Evolutionary conservation across 768 basidiomycete genomes (phyloP).

Genomic region (Tremella yokohamensis): DNA sequence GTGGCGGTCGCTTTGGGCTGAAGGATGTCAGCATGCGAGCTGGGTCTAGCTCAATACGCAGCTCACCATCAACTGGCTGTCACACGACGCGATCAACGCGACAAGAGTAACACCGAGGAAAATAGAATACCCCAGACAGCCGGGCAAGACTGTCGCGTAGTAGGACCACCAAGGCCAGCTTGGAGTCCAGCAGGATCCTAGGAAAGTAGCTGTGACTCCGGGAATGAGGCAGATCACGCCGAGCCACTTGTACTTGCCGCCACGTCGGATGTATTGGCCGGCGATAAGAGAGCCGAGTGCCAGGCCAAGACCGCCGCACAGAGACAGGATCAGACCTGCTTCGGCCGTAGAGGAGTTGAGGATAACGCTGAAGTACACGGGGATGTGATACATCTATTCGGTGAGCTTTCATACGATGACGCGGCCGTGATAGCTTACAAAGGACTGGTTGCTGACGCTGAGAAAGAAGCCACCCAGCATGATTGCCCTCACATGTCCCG

Average conservation of each 20-base stretch:
- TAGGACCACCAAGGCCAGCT: constrained; percentile 37
- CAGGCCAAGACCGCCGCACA: constrained; percentile 44
- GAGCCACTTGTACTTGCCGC: constrained; percentile 35
- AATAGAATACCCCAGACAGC: constrained; percentile 44
- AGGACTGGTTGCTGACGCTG: constrained; percentile 38
- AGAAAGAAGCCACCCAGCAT: constrained; percentile 45
- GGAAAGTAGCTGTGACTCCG: constrained; percentile 26
- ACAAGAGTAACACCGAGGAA: constrained; percentile 42
- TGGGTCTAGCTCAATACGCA: not conserved
- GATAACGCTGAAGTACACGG: constrained; percentile 48
- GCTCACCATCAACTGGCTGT: constrained; percentile 45
- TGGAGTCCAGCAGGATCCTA: constrained; percentile 39
- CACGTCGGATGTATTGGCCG: constrained; percentile 45
- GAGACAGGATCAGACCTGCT: constrained; percentile 41
- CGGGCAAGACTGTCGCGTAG: constrained; percentile 40
- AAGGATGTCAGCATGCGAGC: not conserved
- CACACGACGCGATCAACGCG: constrained; percentile 43
- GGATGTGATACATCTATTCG: constrained; percentile 25
- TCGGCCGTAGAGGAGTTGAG: constrained; percentile 44
- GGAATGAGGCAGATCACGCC: constrained; percentile 37
- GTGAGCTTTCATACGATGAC: too few species aligned
- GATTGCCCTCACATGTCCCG: constrained; percentile 34
- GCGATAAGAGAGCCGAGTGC: constrained; percentile 45
- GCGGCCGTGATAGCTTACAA: constrained; percentile 32
- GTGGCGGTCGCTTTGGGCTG: constrained; percentile 48